Base-by-base conservation (phyloP, 768 basidiomycete genomes). In the Phylloporus sp. region DNA sequence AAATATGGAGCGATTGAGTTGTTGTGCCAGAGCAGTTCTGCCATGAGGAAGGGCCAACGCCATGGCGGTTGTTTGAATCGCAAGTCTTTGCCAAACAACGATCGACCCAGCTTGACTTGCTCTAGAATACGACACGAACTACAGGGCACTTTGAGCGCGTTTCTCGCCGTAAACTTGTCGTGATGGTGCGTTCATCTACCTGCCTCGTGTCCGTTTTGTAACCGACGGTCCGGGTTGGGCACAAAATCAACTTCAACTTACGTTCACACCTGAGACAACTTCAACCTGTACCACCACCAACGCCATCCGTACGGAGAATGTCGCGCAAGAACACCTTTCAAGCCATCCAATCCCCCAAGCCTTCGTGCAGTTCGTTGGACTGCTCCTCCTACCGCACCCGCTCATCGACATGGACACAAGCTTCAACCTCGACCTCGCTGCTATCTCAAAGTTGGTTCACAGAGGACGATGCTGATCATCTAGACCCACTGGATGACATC, bases 161-260 rank as follows among this genome's bases (percentile, higher is more conserved):
- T 34, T 34, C 32, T 34, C 32, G 16, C 8, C 10, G 32, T 15
- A 13, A 34, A 34, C 32, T n/a, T 34, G 32, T 16, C 32, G 6
- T 34, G 32, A 34, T 34, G 32, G 18, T 10, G 35, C 35, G 45
- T 16, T 38, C 27, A 16, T 24, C 39, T 54, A 63, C 50, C 54
- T 50, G 50, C 49, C 50, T 59, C 55, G 12, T 51, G 58, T 20
- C 54, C 26, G 12, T 31, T 48, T 44, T 36, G 42, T 53, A 67
- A 51, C 55, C 57, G 58, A 23, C 56, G 53, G 57, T 44, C 56
- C 60, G 61, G 38, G 3, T 38, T 22, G 50, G 42, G 41, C 23
- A 48, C 23, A 34, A 59, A 57, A 29, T 59, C 65, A 66, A 65
- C 64, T 67, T 64, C 55, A 66, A 67, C 65, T 67, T 67, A 57